A percentile compares a stretch with the other conserved stretches of the same genome.
Conservation (phyloP, 1,139 yeast genomes). For the Protomyces macrosporus region DNA sequence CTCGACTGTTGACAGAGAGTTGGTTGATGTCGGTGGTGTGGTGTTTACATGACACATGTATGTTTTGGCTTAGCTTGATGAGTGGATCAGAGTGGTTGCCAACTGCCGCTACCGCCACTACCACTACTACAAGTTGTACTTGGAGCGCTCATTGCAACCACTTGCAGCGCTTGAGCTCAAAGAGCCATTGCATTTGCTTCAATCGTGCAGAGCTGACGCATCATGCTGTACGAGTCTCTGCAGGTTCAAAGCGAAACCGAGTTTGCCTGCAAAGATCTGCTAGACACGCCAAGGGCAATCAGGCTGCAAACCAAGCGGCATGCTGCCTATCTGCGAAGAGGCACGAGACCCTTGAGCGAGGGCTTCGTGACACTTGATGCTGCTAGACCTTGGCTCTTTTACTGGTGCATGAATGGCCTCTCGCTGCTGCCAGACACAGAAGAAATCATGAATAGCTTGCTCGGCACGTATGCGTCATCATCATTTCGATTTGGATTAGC, state of each 20-base stretch:
- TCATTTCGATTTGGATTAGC: neutral
- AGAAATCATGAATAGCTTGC: neutral
- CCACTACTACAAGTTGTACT: no score
- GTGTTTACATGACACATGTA: no score
- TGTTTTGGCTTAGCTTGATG: no score
- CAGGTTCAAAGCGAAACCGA: constrained; percentile 11
- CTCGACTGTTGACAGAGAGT: no score
- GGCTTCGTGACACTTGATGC: constrained; percentile 53
- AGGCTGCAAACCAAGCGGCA: neutral
- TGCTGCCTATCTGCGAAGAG: constrained; percentile 4
- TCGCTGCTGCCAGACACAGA: constrained; percentile 41
- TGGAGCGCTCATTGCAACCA: no score
- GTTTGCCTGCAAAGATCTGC: neutral
- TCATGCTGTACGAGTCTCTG: constrained; percentile 5
- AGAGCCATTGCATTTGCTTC: no score
- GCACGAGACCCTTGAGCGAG: constrained; percentile 4
- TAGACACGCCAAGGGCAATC: neutral
- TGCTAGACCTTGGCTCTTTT: constrained; percentile 83
- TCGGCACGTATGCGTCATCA: neutral
- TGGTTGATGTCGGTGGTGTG: no score
- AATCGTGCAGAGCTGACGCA: no score
- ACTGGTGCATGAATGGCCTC: constrained; percentile 70
- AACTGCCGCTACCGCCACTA: no score
- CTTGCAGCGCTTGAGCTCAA: no score
- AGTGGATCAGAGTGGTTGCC: no score